Percentiles rank a stretch among this genome's conserved stretches.
Conservation (phyloP, 108 stramenopile genomes). For the Skeletonema marinoi region DNA sequence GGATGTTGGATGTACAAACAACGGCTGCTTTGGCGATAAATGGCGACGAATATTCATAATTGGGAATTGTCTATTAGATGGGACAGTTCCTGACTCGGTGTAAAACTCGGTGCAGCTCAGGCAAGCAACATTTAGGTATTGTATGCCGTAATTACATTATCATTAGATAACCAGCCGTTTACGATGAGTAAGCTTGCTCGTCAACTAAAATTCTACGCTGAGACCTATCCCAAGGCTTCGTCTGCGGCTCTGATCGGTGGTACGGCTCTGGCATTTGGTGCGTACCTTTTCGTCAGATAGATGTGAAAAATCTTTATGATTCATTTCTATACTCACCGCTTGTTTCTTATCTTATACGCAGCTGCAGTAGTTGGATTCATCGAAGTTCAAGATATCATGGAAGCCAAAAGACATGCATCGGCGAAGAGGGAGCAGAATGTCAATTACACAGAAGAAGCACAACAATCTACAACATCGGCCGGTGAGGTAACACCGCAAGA, state of each 20-base stretch:
- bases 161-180: not conserved
- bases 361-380: constrained; percentile 10
- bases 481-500: constrained; percentile 35
- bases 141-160: too few relatives aligned
- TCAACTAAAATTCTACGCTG: constrained; percentile 20
- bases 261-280: constrained; percentile 13
- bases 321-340: not conserved
- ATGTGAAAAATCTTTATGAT: too few relatives aligned
- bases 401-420: not conserved
- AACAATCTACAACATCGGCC: not conserved
- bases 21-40: too few relatives aligned
- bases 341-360: not conserved
- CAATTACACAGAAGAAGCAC: not conserved
- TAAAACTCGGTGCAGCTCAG: too few relatives aligned
- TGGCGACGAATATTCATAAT: too few relatives aligned
- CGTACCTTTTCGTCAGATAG: too few relatives aligned
- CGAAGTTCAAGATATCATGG: constrained; percentile 7
- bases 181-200: not conserved
- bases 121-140: too few relatives aligned
- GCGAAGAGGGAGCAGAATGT: not conserved
- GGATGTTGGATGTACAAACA: too few relatives aligned
- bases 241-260: constrained; percentile 3
- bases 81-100: too few relatives aligned
- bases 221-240: constrained; percentile 26
- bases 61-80: too few relatives aligned